Evolutionary conservation across 208 protist genomes (phyloP).

Genomic region (Trichomonas vaginalis): DNA sequence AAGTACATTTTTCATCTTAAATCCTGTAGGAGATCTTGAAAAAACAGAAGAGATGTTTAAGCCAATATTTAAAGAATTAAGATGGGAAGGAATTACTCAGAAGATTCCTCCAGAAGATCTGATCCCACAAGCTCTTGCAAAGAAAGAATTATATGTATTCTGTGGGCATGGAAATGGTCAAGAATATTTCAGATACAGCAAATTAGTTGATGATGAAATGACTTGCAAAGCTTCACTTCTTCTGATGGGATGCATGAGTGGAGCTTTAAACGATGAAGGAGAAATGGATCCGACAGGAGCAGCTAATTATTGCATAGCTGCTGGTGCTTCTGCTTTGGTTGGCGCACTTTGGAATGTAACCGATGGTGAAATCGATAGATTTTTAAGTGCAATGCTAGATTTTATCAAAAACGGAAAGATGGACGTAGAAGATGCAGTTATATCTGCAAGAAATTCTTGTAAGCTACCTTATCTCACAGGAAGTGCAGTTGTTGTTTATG

Average conservation of each 20-base stretch:
- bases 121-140: neutral
- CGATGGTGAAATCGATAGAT: constrained; percentile 14
- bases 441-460: neutral
- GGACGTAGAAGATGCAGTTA: neutral
- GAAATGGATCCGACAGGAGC: neutral
- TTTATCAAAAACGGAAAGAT: neutral
- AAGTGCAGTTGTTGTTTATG: neutral
- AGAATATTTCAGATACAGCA: neutral
- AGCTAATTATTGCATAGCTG: neutral
- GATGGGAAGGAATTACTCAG: neutral
- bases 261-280: neutral
- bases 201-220: neutral
- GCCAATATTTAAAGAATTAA: neutral
- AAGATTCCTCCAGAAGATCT: neutral
- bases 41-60: neutral
- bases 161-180: constrained; percentile 1
- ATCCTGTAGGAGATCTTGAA: constrained; percentile 1
- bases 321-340: neutral
- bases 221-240: neutral
- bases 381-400: neutral
- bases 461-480: constrained; percentile 10
- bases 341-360: neutral
- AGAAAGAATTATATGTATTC: neutral
- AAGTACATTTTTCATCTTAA: neutral
- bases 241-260: constrained; percentile 13